phyloP scores from a whole-genome alignment of 352 stramenopile species.

The Labyrinthula sp. region DNA sequence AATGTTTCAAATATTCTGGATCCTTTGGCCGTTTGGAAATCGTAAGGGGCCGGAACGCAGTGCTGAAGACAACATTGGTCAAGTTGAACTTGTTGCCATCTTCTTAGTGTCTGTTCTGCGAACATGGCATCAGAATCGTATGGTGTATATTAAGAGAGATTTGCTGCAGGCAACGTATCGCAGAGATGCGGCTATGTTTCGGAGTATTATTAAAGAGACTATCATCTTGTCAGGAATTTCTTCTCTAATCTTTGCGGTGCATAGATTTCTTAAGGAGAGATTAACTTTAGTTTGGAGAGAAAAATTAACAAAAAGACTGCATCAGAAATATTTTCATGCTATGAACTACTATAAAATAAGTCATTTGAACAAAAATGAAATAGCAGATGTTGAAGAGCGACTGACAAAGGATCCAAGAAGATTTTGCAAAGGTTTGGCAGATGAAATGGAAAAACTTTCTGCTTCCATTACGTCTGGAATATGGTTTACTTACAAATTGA shows the following conservation, averaged over 20 bases:
- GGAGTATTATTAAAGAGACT: slow-evolving; percentile 12
- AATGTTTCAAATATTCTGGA: slow-evolving; percentile 27
- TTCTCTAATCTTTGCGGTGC: slow-evolving; percentile 15
- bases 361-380: slow-evolving; percentile 27
- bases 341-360: slow-evolving; percentile 31
- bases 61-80: slow-evolving; percentile 18
- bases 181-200: slow-evolving; percentile 10
- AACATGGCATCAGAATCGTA: slow-evolving; percentile 27
- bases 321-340: slow-evolving; percentile 17
- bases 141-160: slow-evolving; percentile 28
- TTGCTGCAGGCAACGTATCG: slow-evolving; percentile 28
- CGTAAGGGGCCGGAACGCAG: slow-evolving; percentile 4
- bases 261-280: slow-evolving; percentile 27
- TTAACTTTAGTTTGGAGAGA: slow-evolving; percentile 19
- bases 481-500: slow-evolving; percentile 27
- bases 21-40: slow-evolving; percentile 21
- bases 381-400: slow-evolving; percentile 23
- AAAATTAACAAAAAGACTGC: slow-evolving; percentile 20
- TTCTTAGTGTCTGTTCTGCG: slow-evolving; percentile 25
- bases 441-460: slow-evolving; percentile 27
- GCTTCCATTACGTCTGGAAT: slow-evolving; percentile 17
- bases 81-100: slow-evolving; percentile 24
- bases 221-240: slow-evolving; percentile 19
- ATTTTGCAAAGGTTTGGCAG: slow-evolving; percentile 27
- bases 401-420: slow-evolving; percentile 21